Conservation (phyloP, 345 rosid genomes). For the Eucalyptus curtisii region DNA sequence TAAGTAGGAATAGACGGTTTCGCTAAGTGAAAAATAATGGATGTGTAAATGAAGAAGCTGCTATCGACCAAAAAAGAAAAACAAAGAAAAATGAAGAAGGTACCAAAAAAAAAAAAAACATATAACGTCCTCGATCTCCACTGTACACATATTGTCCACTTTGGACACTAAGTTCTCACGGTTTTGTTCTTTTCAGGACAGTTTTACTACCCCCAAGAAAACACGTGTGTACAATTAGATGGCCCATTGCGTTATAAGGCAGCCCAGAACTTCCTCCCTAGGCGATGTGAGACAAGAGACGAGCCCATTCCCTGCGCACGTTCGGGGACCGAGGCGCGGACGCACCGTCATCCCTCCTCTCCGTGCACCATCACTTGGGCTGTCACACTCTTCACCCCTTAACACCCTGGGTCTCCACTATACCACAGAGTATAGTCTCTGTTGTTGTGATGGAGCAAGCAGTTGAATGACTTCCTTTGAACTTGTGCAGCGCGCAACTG, state of each 20-base stretch:
- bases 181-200: accelerated
- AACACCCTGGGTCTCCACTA: too few relatives aligned
- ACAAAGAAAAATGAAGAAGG: too few relatives aligned
- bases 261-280: accelerated
- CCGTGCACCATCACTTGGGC: too few relatives aligned
- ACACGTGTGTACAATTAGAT: too few relatives aligned
- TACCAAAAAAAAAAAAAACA: too few relatives aligned
- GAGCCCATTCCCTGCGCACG: accelerated
- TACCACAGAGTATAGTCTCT: too few relatives aligned
- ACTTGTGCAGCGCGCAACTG: not conserved
- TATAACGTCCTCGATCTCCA: too few relatives aligned
- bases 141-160: accelerated
- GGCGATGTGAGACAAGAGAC: too few relatives aligned
- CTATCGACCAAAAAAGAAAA: not conserved
- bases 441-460: not conserved
- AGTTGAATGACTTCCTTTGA: not conserved
- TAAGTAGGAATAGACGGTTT: not conserved
- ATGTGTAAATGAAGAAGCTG: not conserved
- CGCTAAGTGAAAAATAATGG: not conserved
- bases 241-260: accelerated
- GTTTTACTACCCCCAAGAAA: accelerated
- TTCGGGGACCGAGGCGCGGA: accelerated
- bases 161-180: accelerated
- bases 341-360: accelerated
- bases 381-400: too few relatives aligned